These are phyloP conservation scores for Conoideocrella luteorostrata DNA, from an alignment of 2,329 filamentous ascomycete species.

Conservation along the genomic window DNA sequence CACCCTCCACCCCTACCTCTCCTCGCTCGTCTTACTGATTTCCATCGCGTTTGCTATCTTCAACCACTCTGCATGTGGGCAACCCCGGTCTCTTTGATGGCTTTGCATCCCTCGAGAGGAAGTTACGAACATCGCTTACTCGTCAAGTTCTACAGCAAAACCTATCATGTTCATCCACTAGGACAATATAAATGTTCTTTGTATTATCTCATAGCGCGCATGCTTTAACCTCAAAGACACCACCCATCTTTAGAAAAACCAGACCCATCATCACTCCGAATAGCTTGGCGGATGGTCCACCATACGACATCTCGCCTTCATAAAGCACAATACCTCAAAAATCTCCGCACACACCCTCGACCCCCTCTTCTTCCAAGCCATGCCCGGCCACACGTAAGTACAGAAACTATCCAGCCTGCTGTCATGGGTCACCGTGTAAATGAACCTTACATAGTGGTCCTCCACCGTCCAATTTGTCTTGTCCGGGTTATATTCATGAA, in stretches of 20 bases:
- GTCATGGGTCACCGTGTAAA: slow-evolving; percentile 27
- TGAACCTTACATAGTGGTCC: slow-evolving; percentile 34
- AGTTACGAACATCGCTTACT: no score
- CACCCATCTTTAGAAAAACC: neutral
- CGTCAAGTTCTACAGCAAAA: no score
- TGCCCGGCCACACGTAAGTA: slow-evolving; percentile 25
- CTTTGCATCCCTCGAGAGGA: no score
- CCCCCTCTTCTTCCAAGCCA: slow-evolving; percentile 21
- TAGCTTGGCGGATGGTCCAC: slow-evolving; percentile 23
- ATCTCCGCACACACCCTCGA: slow-evolving; percentile 27
- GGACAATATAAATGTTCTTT: no score
- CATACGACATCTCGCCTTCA: slow-evolving; percentile 18
- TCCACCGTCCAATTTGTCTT: slow-evolving; percentile 29
- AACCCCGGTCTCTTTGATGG: no score
- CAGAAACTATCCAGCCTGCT: slow-evolving; percentile 25
- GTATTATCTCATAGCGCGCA: no score
- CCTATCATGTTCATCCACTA: no score
- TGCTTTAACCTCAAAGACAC: no score
- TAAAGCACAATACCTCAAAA: slow-evolving; percentile 31
- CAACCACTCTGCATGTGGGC: no score
- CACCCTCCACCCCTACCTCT: no score
- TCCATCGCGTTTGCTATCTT: no score
- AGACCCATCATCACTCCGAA: slow-evolving; percentile 6
- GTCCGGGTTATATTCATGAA: slow-evolving; percentile 28
- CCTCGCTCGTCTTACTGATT: no score